Percentiles rank a stretch among this genome's conserved stretches.
phyloP scores from a whole-genome alignment of 2,329 filamentous ascomycete genomes.

The Colletotrichum destructivum region DNA sequence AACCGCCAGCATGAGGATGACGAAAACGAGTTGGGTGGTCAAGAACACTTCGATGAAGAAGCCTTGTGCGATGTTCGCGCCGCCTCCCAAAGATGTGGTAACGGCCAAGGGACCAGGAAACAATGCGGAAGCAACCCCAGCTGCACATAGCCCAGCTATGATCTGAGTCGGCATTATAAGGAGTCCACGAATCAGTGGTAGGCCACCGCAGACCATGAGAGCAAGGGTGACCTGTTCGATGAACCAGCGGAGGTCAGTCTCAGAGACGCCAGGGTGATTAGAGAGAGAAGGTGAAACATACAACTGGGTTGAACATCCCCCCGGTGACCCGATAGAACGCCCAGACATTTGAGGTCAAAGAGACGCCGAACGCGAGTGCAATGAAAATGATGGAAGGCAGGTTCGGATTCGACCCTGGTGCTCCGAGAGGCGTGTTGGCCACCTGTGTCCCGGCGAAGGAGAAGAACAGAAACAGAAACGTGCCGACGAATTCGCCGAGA shows the following conservation, averaged over 20 bases:
- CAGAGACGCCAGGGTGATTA: neutral
- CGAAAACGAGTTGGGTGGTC: slow-evolving; percentile 74
- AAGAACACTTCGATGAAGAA: slow-evolving; percentile 79
- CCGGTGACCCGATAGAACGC: slow-evolving; percentile 69
- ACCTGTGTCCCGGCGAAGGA: slow-evolving; percentile 58
- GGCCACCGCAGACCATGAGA: slow-evolving; percentile 70
- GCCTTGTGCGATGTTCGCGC: slow-evolving; percentile 68
- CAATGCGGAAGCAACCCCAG: slow-evolving; percentile 69
- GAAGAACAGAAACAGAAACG: slow-evolving; percentile 67
- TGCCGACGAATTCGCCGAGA: slow-evolving; percentile 67
- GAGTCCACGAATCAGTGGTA: slow-evolving; percentile 66
- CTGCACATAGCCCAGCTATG: slow-evolving; percentile 71
- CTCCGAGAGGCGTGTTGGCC: slow-evolving; percentile 44
- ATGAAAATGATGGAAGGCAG: slow-evolving; percentile 63
- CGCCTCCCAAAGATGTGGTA: slow-evolving; percentile 68
- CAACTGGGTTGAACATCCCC: slow-evolving; percentile 67
- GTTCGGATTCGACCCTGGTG: slow-evolving; percentile 43
- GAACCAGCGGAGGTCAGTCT: neutral
- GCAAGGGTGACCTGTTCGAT: slow-evolving; percentile 66
- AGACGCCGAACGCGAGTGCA: slow-evolving; percentile 64
- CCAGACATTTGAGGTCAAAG: slow-evolving; percentile 69
- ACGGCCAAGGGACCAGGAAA: slow-evolving; percentile 72
- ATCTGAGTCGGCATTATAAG: slow-evolving; percentile 71
- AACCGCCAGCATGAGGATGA: slow-evolving; percentile 78
- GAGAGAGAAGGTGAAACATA: slow-evolving; percentile 48